Evolutionary conservation across 179 eudicot genomes (phyloP).

Genomic region (Actinidia polygama): DNA sequence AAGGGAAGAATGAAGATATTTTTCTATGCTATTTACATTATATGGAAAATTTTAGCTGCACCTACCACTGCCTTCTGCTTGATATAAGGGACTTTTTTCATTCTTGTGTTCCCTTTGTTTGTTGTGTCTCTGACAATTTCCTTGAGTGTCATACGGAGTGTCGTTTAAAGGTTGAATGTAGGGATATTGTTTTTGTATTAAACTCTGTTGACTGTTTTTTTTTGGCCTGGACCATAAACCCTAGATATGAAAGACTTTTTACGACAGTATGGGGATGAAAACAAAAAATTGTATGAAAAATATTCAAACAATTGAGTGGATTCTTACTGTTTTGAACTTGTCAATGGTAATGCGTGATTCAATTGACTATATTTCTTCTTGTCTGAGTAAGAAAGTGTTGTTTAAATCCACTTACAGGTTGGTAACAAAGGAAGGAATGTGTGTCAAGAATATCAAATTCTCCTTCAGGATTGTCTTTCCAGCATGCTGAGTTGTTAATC

Average conservation of each 20-base stretch:
- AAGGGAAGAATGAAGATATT: neutral
- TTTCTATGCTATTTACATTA: neutral
- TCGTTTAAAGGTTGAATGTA: neutral
- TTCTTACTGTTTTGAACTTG: neutral
- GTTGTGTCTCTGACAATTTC: no score
- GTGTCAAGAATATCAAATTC: constrained; percentile 43
- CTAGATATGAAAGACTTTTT: no score
- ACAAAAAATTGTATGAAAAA: neutral
- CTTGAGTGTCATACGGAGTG: no score
- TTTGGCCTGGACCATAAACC: neutral
- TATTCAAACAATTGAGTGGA: neutral
- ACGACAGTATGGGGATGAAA: no score
- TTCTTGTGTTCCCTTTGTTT: neutral
- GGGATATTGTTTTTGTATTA: neutral
- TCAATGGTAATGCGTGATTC: neutral
- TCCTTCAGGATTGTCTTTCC: constrained; percentile 84
- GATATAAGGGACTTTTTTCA: neutral
- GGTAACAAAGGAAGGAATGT: constrained; percentile 64
- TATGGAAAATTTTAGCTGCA: neutral
- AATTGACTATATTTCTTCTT: neutral
- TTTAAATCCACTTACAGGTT: constrained; percentile 49
- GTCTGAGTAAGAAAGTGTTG: neutral
- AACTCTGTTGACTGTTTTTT: neutral
- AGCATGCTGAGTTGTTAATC: constrained; percentile 65
- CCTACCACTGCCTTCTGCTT: neutral